Evolutionary conservation across 2,329 filamentous ascomycete genomes (phyloP).

Genomic region (Huntiella savannae): DNA sequence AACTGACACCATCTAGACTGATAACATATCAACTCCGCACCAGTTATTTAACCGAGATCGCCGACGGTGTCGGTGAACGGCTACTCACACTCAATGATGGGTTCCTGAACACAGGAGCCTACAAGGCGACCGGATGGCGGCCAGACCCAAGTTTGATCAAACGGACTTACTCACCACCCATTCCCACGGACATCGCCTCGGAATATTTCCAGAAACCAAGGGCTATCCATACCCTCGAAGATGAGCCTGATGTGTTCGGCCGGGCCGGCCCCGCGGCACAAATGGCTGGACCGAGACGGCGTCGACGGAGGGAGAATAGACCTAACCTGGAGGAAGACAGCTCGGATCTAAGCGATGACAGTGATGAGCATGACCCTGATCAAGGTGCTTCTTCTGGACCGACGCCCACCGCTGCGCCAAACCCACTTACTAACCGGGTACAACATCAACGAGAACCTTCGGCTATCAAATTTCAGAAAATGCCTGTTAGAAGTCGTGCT

Average conservation of each 20-base stretch:
- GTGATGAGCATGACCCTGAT: conserved; percentile 52
- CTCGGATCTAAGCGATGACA: conserved; percentile 69
- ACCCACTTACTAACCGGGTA: conserved; percentile 22
- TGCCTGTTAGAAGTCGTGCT: conserved; percentile 71
- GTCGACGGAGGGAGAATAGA: conserved; percentile 50
- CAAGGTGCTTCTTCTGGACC: conserved; percentile 28
- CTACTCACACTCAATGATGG: conserved; percentile 64
- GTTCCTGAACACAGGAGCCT: conserved; percentile 61
- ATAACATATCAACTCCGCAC: conserved; percentile 68
- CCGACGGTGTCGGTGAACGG: conserved; percentile 69
- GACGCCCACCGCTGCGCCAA: neutral
- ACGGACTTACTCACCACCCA: conserved; percentile 69
- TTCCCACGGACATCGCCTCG: conserved; percentile 62
- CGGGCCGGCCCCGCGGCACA: conserved; percentile 51
- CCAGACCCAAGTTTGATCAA: conserved; percentile 57
- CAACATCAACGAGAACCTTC: conserved; percentile 41
- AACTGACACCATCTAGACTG: conserved; percentile 31
- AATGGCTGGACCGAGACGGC: conserved; percentile 46
- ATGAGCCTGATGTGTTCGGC: conserved; percentile 53
- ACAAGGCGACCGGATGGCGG: conserved; percentile 68
- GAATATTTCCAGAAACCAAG: conserved; percentile 66
- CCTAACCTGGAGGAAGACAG: conserved; percentile 56
- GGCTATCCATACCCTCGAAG: conserved; percentile 44
- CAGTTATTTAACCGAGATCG: conserved; percentile 60
- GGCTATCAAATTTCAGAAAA: conserved; percentile 90